Conservation (phyloP, 2,329 filamentous ascomycete genomes). For the Cladosporium sp. region DNA sequence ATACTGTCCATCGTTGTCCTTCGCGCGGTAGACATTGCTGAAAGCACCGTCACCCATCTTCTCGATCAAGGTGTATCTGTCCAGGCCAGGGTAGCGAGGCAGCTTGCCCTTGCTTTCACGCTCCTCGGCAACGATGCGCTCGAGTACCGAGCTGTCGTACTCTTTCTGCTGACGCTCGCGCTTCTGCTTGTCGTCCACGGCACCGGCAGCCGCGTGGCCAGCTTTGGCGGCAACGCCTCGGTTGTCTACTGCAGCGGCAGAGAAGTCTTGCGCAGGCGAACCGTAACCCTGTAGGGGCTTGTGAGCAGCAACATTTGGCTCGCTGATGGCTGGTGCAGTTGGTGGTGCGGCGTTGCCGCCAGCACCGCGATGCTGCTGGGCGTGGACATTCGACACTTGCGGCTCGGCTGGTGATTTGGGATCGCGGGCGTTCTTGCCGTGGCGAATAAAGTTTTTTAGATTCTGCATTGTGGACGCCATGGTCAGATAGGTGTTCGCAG, state of each 20-base stretch:
- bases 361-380: conserved; percentile 60
- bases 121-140: conserved; percentile 88
- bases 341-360: conserved; percentile 28
- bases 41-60: conserved; percentile 99
- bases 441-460: conserved; percentile 96
- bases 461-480: conserved; percentile 82
- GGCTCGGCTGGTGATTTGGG: conserved; percentile 61
- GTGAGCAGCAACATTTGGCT: conserved; percentile 63
- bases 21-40: conserved; percentile 94
- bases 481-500: conserved; percentile 26
- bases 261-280: conserved; percentile 55
- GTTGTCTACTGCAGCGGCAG: conserved; percentile 62
- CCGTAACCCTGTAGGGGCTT: conserved; percentile 53
- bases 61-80: conserved; percentile 82
- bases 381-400: conserved; percentile 65
- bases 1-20: conserved; percentile 69
- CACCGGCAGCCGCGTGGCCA: conserved; percentile 64
- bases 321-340: conserved; percentile 50
- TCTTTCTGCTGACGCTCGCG: conserved; percentile 49
- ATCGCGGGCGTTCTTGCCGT: conserved; percentile 89
- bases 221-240: conserved; percentile 69
- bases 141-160: conserved; percentile 68
- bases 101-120: conserved; percentile 82
- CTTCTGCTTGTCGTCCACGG: conserved; percentile 64
- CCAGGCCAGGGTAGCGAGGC: conserved; percentile 80